Percentiles rank a stretch among this genome's conserved stretches.
Conservation (phyloP, 148 eudicot species). For the Amaranthus cruentus region DNA sequence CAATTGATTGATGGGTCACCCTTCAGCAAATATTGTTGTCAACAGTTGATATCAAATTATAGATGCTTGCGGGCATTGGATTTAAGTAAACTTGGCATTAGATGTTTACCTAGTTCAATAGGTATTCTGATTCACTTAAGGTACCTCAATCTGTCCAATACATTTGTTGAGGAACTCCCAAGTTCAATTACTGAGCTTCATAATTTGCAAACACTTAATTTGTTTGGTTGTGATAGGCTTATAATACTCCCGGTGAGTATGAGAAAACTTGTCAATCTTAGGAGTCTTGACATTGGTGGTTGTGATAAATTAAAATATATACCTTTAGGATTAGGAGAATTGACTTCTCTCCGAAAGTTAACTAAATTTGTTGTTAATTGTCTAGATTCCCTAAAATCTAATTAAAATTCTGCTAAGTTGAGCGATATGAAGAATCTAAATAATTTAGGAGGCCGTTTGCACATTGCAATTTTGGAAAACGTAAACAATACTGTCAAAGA, state of each 20-base stretch:
- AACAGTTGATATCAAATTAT: slow-evolving; percentile 13
- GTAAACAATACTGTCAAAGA: background rate
- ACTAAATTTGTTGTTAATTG: background rate
- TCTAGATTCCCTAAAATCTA: background rate
- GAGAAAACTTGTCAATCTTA: slow-evolving; percentile 3
- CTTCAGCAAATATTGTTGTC: background rate
- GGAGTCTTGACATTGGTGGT: background rate
- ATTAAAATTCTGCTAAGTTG: background rate
- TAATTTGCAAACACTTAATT: slow-evolving; percentile 31
- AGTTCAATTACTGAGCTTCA: slow-evolving; percentile 16
- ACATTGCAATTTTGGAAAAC: background rate
- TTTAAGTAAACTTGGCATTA: background rate
- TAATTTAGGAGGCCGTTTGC: background rate
- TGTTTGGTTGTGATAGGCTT: background rate
- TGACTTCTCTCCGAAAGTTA: slow-evolving; percentile 2
- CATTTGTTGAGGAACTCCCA: background rate
- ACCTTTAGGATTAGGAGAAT: slow-evolving; percentile 4
- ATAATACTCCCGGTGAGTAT: slow-evolving; percentile 4
- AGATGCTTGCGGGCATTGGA: slow-evolving; percentile 16
- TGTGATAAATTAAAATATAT: background rate
- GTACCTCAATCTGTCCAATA: slow-evolving; percentile 17
- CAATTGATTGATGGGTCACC: background rate
- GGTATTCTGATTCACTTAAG: slow-evolving; percentile 21
- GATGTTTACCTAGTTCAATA: slow-evolving; percentile 16
- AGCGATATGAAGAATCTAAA: slow-evolving; percentile 15